Conservation (phyloP, 1,284 basidiomycete species). For the Papiliotrema laurentii region DNA sequence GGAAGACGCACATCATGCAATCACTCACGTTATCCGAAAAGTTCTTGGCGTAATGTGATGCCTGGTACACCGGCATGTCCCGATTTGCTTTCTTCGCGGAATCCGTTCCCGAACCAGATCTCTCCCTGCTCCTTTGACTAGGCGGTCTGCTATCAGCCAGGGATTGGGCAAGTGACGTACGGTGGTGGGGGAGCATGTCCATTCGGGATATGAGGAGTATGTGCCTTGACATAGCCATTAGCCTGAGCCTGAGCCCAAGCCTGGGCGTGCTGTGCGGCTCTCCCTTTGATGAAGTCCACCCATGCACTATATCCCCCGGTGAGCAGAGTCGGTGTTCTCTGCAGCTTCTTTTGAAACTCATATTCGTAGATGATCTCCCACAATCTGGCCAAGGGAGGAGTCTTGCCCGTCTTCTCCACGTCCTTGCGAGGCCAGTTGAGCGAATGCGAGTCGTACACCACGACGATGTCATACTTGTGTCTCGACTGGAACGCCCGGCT, state of each 20-base stretch:
- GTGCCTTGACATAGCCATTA: slow-evolving; percentile 1
- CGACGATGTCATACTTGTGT: slow-evolving; percentile 84
- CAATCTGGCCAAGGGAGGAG: slow-evolving; percentile 59
- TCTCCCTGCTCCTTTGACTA: slow-evolving; percentile 1
- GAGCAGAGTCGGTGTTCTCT: slow-evolving; percentile 74
- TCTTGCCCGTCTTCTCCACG: slow-evolving; percentile 20
- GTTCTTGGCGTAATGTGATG: slow-evolving; percentile 37
- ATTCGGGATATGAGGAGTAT: slow-evolving; percentile 1
- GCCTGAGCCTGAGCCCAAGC: slow-evolving; percentile 2
- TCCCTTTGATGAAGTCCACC: slow-evolving; percentile 57
- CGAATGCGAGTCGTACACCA: slow-evolving; percentile 75
- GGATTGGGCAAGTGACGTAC: background rate
- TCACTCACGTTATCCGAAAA: slow-evolving; percentile 40
- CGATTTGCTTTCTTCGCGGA: slow-evolving; percentile 23
- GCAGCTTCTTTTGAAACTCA: slow-evolving; percentile 67
- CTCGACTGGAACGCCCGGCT: slow-evolving; percentile 69
- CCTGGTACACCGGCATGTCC: slow-evolving; percentile 37
- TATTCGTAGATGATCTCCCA: slow-evolving; percentile 66
- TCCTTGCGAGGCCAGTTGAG: slow-evolving; percentile 53
- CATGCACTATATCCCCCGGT: slow-evolving; percentile 83
- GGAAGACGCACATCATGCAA: background rate
- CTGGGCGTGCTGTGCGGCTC: slow-evolving; percentile 12
- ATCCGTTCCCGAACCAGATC: slow-evolving; percentile 7
- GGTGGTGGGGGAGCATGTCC: slow-evolving; percentile 7
- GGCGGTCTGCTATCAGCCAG: slow-evolving; percentile 5